A percentile compares a stretch with the other conserved stretches of the same genome.
Conservation (phyloP, 176 grass and related monocot species). For the Hyparrhenia diplandra region DNA sequence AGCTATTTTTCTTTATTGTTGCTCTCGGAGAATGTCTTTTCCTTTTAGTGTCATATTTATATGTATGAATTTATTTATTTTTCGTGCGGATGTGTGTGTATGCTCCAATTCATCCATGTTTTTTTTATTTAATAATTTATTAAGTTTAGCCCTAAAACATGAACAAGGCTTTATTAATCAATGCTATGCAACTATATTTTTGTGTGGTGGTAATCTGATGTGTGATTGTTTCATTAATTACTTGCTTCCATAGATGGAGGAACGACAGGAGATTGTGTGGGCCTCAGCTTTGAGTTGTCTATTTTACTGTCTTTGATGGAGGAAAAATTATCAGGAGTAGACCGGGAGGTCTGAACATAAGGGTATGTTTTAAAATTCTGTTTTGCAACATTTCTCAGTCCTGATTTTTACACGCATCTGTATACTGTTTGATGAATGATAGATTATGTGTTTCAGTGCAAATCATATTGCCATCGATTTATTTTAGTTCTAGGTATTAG, state of each 20-base stretch:
- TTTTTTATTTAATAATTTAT: background rate
- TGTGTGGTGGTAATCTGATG: background rate
- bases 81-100: background rate
- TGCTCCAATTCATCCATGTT: background rate
- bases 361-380: constrained; percentile 44
- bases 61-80: background rate
- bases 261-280: constrained; percentile 95
- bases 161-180: background rate
- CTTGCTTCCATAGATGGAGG: constrained; percentile 68
- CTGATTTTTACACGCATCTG: background rate
- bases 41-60: background rate
- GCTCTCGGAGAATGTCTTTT: background rate
- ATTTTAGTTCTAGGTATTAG: no score
- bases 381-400: background rate
- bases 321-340: constrained; percentile 85
- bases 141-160: background rate
- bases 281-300: constrained; percentile 95
- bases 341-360: constrained; percentile 90
- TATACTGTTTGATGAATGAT: no score
- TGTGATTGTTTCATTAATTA: background rate
- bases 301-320: constrained; percentile 91
- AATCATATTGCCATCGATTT: no score
- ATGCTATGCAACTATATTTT: background rate
- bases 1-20: background rate
- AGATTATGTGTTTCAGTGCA: no score